phyloP scores from a whole-genome alignment of 495 filamentous ascomycete genomes.

The Saxophila tyrrhenica region DNA sequence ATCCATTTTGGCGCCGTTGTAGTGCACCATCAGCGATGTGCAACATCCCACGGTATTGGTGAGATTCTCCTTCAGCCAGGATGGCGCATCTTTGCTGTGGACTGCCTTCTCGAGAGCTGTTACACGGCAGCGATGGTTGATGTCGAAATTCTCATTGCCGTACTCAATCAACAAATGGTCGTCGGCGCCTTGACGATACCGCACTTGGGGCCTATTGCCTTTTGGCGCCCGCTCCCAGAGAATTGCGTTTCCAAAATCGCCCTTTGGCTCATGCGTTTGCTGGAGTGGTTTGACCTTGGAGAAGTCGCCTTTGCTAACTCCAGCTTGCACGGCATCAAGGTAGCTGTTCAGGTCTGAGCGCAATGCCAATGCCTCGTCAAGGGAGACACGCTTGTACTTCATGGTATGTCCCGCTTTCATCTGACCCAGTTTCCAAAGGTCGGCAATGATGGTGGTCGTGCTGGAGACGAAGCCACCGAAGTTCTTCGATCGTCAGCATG shows the following conservation, averaged over 20 bases:
- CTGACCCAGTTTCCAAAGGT: conserved; percentile 50
- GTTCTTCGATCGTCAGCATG: too few relatives aligned
- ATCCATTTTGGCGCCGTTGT: conserved; percentile 34
- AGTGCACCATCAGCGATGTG: conserved; percentile 38
- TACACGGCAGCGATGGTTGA: conserved; percentile 41
- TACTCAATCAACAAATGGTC: conserved; percentile 45
- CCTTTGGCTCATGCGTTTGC: conserved; percentile 8
- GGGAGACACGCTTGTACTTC: conserved; percentile 34
- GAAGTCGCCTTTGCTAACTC: conserved; percentile 17
- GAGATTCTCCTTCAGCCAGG: conserved; percentile 31
- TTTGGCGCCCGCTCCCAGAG: conserved; percentile 31
- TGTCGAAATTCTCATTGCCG: conserved; percentile 37
- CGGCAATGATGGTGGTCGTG: conserved; percentile 43
- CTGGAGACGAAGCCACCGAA: conserved; percentile 48
- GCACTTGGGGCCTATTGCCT: conserved; percentile 34
- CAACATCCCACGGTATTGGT: conserved; percentile 40
- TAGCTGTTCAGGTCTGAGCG: conserved; percentile 30
- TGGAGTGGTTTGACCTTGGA: conserved; percentile 23
- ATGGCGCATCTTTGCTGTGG: conserved; percentile 22
- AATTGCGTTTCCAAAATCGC: conserved; percentile 28
- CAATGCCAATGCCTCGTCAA: conserved; percentile 35
- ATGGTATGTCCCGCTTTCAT: conserved; percentile 48
- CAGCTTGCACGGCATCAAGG: conserved; percentile 26
- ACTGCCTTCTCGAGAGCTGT: conserved; percentile 37
- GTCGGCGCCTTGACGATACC: conserved; percentile 46